Base-by-base conservation (phyloP, 2,329 filamentous ascomycete genomes). In the Pestalotiopsis sp. region DNA sequence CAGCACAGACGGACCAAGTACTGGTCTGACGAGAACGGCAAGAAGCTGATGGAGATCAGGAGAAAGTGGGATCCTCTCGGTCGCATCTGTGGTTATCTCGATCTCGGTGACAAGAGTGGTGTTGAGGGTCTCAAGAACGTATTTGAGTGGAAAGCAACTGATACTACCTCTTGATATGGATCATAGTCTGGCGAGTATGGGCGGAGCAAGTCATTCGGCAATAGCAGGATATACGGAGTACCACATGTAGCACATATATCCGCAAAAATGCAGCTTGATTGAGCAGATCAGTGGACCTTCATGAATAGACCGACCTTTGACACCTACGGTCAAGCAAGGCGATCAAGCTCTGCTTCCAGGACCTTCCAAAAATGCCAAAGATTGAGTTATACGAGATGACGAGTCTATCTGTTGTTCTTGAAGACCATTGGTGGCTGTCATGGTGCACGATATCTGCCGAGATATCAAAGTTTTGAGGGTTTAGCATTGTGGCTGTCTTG, bases 1-100 rank as follows among this genome's bases (percentile, higher is more conserved):
- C 83, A 84, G 73, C 74, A 78, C 11, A 78, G 85, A 5, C 75
- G 75, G 69, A 83, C 83, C 0, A 81, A 76, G 70, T 88, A 84
- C 73, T 89, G 86, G 86, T 76, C 77, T 3, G 78, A 81, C 4
- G 78, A 82, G 62, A 77, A 83, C 49, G 83, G 78, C 2, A 72
- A 72, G 65, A 80, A 74, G 67, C 67, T 88, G 66, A 83, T 81
- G 80, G 76, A 79, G 20, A 73, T 87, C 31, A 75, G 83, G 68
- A 75, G 72, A 70, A 79, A 78, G 69, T 84, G 83, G 80, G 83
- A 86, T 75, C 81, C 82, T 3, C 70, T 79, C 52, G 83, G 82
- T 4, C 73, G 74, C 70, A 76, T 73, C 70, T 83, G 69, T 75
- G 84, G 84, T 1, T 87, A 84, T 72, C 76, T 87, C 13, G 84